Evolutionary conservation across 441 rosid genomes (phyloP).

Genomic region (Adansonia rubrostipa): DNA sequence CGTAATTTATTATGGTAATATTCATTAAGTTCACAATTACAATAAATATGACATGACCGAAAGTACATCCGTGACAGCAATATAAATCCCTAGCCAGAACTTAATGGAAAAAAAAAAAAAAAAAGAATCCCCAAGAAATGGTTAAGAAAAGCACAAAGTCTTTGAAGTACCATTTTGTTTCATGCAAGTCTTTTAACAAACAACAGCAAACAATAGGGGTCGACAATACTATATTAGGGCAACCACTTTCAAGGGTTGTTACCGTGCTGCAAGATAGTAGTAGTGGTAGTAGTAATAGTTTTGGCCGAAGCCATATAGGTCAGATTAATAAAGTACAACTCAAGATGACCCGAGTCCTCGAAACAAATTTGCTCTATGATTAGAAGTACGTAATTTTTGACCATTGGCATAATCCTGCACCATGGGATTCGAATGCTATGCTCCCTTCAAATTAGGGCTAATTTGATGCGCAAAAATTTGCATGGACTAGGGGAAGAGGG

Average conservation of each 20-base stretch:
- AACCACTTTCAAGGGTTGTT: slow-evolving; percentile 24
- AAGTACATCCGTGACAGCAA: too few species aligned
- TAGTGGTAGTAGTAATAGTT: neutral
- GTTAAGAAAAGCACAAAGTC: neutral
- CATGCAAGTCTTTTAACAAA: slow-evolving; percentile 17
- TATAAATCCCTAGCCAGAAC: too few species aligned
- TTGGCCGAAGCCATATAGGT: neutral
- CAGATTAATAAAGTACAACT: slow-evolving; percentile 21
- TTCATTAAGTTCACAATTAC: too few species aligned
- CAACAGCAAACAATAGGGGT: neutral
- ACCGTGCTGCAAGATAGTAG: slow-evolving; percentile 1
- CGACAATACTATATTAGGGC: neutral
- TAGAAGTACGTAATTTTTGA: slow-evolving; percentile 9
- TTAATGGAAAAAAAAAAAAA: neutral
- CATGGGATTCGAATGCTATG: slow-evolving; percentile 17
- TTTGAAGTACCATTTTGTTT: neutral
- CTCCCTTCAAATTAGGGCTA: neutral
- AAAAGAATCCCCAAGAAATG: neutral
- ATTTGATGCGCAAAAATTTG: slow-evolving; percentile 24
- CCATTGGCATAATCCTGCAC: slow-evolving; percentile 23
- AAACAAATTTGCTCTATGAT: neutral
- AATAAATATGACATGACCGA: too few species aligned
- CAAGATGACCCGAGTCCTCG: slow-evolving; percentile 19
- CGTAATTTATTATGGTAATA: too few species aligned
- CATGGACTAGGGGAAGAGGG: slow-evolving; percentile 5